A percentile compares a stretch with the other conserved stretches of the same genome.
Conservation (phyloP, 768 basidiomycete species). For the Rhodotorula babjevae region DNA sequence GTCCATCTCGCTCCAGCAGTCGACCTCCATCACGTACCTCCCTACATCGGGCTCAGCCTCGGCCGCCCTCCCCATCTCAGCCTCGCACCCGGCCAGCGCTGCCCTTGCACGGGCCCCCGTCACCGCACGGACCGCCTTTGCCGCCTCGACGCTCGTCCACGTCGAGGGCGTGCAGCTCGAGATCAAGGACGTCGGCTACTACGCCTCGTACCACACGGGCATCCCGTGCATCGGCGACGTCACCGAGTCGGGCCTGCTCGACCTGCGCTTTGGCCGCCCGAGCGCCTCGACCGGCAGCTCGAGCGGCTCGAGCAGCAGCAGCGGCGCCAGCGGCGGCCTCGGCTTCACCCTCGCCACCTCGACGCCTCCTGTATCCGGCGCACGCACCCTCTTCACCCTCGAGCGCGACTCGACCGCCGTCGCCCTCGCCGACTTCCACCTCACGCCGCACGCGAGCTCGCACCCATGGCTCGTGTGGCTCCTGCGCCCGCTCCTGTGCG, state of each 20-base stretch:
- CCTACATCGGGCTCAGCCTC: slow-evolving; percentile 4
- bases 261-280: slow-evolving; percentile 23
- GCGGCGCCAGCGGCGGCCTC: neutral
- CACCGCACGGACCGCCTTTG: neutral
- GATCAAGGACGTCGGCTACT: slow-evolving; percentile 30
- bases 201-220: slow-evolving; percentile 5
- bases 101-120: neutral
- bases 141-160: neutral
- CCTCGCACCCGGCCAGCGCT: neutral
- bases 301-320: no score
- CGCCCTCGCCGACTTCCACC: neutral
- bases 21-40: slow-evolving; percentile 17
- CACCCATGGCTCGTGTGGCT: slow-evolving; percentile 21
- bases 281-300: neutral
- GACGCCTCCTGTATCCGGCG: neutral
- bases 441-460: slow-evolving; percentile 10
- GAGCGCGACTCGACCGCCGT: neutral
- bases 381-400: neutral
- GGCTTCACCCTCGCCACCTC: slow-evolving; percentile 2
- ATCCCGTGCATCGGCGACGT: slow-evolving; percentile 13
- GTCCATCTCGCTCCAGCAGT: slow-evolving; percentile 7
- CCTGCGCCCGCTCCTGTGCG: slow-evolving; percentile 5
- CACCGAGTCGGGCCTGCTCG: slow-evolving; percentile 29
- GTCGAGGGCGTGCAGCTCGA: slow-evolving; percentile 21
- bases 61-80: neutral